Evolutionary conservation across 2,329 filamentous ascomycete genomes (phyloP).

Genomic region (Calonectria montana): DNA sequence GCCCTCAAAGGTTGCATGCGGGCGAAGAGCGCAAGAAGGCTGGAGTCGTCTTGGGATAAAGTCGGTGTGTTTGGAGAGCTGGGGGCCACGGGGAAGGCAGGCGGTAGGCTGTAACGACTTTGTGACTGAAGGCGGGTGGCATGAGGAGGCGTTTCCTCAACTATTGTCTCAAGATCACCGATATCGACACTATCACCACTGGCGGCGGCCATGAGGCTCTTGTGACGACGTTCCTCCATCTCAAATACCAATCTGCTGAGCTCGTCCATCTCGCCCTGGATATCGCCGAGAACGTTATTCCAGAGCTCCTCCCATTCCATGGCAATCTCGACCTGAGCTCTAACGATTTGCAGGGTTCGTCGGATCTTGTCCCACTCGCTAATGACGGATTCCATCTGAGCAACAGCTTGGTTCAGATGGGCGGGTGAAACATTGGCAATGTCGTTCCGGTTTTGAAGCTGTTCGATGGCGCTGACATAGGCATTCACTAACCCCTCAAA

Average conservation of each 20-base stretch:
- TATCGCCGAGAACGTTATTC: conserved; percentile 93
- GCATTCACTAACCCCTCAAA: conserved; percentile 93
- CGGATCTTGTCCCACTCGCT: conserved; percentile 88
- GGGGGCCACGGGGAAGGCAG: conserved; percentile 72
- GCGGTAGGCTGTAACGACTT: conserved; percentile 76
- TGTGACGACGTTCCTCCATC: conserved; percentile 96
- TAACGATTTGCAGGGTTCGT: conserved; percentile 79
- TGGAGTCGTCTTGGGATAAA: conserved; percentile 83
- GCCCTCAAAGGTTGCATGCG: conserved; percentile 94
- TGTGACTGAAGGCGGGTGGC: conserved; percentile 64
- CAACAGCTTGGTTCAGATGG: conserved; percentile 80
- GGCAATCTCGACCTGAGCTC: conserved; percentile 92
- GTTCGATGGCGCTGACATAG: conserved; percentile 94
- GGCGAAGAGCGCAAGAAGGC: conserved; percentile 89
- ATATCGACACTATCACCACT: conserved; percentile 80
- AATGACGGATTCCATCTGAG: conserved; percentile 90
- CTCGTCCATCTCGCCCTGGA: conserved; percentile 86
- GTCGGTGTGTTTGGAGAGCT: conserved; percentile 67
- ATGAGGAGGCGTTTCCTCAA: conserved; percentile 81
- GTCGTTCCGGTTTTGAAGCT: conserved; percentile 83
- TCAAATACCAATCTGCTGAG: conserved; percentile 88
- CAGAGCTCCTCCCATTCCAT: conserved; percentile 99
- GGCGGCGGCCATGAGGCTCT: conserved; percentile 73
- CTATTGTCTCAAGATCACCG: conserved; percentile 90
- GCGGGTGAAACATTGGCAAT: conserved; percentile 76